Conservation (phyloP, 208 protist genomes). For the Trypanosoma cruzi region DNA sequence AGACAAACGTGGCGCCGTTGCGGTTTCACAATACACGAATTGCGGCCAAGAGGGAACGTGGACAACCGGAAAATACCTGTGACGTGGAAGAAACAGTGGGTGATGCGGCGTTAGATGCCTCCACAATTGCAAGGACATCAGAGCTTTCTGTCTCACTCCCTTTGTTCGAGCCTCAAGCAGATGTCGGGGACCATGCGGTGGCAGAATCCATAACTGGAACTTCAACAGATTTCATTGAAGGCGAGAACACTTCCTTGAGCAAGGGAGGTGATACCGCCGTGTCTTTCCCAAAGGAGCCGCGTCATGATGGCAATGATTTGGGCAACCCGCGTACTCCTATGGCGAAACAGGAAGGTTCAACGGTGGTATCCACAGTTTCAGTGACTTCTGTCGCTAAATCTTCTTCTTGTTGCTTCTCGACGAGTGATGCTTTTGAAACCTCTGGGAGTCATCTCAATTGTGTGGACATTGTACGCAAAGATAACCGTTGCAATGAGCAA, state of each 20-base stretch:
- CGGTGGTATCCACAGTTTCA: neutral
- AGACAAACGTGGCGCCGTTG: neutral
- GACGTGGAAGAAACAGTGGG: neutral
- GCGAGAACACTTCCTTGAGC: neutral
- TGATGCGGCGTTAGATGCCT: conserved; percentile 8
- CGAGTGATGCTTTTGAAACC: neutral
- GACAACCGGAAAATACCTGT: neutral
- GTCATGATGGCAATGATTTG: neutral
- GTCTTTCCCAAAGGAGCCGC: neutral
- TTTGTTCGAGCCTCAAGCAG: neutral
- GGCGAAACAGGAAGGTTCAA: neutral
- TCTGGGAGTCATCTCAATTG: neutral
- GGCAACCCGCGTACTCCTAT: neutral
- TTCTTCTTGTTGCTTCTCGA: neutral
- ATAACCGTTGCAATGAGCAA: neutral
- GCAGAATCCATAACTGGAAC: neutral
- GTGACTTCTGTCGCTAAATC: neutral
- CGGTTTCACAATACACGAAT: neutral
- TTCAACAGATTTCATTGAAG: neutral
- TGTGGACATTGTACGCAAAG: neutral
- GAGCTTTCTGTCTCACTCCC: conserved; percentile 7
- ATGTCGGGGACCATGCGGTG: neutral
- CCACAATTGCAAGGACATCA: conserved; percentile 6
- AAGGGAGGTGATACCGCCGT: neutral
- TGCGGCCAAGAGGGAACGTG: neutral